Base-by-base conservation (phyloP, 208 protist species). In the Trypanosoma avium region DNA sequence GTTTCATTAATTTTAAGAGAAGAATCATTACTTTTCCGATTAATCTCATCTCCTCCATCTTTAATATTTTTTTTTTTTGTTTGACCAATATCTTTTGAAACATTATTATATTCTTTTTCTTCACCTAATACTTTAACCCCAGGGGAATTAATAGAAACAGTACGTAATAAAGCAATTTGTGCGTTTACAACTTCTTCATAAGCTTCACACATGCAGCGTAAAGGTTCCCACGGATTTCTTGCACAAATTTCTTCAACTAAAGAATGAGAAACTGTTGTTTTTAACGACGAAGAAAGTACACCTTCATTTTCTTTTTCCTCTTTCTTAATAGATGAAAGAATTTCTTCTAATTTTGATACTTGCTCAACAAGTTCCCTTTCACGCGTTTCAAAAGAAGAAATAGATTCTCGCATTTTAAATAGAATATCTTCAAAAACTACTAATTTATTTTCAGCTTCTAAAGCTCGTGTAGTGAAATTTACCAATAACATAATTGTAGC, bases 131-230 rank as follows among this genome's bases (percentile, higher is more conserved):
- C n/a, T n/a, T n/a, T n/a, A n/a, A n/a, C n/a, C n/a, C n/a, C n/a
- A n/a, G n/a, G n/a, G n/a, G n/a, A n/a, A n/a, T 9, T 1, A 24
- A 26, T 24, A 24, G 60, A 66, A 48, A 46, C 24, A 32, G 48
- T 26, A 22, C 49, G 60, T 48, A 66, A 36, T n/a, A 66, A 35
- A 19, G 60, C 60, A 15, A 27, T 6, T 29, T 66, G 60, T 48
- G 60, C 60, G 17, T 66, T n/a, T 22, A 66, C 46, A 12, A 66
- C 35, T 19, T 66, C 60, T 12, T 22, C 26, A 33, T 66, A 66
- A 13, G 60, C 60, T 32, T 46, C 9, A 24, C 21, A 57, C 30
- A 66, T 21, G 27, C 19, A 57, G 1, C 17, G 60, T 35, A 66
- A 8, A 4, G 60, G 60, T 30, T 54, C 46, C 58, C 42, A 64